A percentile compares a stretch with the other conserved stretches of the same genome.
Conservation (phyloP, 176 grass and related monocot species). For the Carex myosuroides region DNA sequence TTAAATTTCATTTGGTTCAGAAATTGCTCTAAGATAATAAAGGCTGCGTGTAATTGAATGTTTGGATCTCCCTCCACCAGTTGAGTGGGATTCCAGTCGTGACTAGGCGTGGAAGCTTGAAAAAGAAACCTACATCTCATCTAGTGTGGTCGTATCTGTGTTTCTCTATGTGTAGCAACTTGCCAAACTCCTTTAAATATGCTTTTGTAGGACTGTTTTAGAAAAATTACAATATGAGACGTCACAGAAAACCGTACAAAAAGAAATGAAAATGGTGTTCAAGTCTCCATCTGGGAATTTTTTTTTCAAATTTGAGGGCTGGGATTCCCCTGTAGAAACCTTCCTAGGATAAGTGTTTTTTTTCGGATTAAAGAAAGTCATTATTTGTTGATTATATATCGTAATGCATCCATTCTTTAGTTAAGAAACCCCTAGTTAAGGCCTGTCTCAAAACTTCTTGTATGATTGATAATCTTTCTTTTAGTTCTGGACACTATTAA, state of each 20-base stretch:
- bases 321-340: constrained; percentile 19
- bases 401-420: background rate
- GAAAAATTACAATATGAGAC: background rate
- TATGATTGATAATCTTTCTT: background rate
- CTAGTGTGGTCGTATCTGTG: background rate
- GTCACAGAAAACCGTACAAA: background rate
- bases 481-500: background rate
- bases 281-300: background rate
- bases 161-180: background rate
- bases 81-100: background rate
- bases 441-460: background rate
- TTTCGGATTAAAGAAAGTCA: background rate
- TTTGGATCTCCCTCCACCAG: constrained; percentile 20
- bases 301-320: background rate
- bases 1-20: background rate
- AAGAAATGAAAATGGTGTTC: background rate
- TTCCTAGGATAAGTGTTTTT: constrained; percentile 3
- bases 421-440: background rate
- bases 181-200: background rate
- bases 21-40: constrained; percentile 7
- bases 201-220: background rate
- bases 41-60: background rate
- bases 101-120: background rate
- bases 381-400: background rate
- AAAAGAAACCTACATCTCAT: background rate